These are phyloP conservation scores for Sporopachydermia quercuum DNA, from an alignment of 805 yeast species.

Conservation along the genomic window DNA sequence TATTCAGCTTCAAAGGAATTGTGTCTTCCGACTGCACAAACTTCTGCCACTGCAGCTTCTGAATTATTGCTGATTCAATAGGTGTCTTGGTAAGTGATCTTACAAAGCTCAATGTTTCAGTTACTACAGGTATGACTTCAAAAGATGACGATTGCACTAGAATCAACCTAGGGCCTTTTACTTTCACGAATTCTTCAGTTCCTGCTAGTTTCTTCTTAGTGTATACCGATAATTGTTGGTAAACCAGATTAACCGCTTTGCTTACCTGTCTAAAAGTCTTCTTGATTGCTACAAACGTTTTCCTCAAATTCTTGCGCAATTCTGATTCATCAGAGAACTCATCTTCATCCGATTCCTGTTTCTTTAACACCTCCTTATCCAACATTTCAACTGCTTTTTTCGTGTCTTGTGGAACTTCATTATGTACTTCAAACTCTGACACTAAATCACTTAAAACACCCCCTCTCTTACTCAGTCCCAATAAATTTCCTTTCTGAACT, in stretches of 20 bases:
- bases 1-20: background rate
- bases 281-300: background rate
- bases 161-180: conserved; percentile 2
- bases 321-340: background rate
- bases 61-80: background rate
- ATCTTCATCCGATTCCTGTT: background rate
- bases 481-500: conserved; percentile 11
- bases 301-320: background rate
- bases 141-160: conserved; percentile 10
- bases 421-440: background rate
- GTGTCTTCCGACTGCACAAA: background rate
- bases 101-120: background rate
- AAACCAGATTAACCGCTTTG: background rate
- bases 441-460: background rate
- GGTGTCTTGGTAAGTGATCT: background rate
- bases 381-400: background rate
- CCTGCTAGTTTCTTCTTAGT: background rate
- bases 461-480: background rate
- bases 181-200: conserved; percentile 2
- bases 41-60: background rate
- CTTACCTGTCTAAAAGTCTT: background rate
- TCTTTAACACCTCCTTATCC: background rate
- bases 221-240: background rate
- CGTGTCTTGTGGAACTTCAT: background rate
- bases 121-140: background rate